Base-by-base conservation (phyloP, 2,329 filamentous ascomycete genomes). In the Ophiocordyceps camponoti-floridani region DNA sequence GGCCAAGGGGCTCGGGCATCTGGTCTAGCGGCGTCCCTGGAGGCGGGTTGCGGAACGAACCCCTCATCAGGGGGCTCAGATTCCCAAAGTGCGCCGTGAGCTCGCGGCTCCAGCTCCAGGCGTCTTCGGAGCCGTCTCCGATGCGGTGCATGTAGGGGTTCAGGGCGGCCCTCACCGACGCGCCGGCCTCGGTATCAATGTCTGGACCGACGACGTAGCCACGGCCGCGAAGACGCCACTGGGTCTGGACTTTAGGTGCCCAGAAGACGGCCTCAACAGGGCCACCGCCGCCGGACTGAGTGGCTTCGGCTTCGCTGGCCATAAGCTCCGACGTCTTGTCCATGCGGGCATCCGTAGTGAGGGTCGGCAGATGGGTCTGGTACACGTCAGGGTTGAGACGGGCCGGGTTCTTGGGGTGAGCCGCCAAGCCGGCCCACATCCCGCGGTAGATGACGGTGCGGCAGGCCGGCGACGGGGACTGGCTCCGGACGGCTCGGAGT, bases 271-370 rank as follows among this genome's bases (percentile, higher is more conserved):
- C 84, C 63, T 95, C 89, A n/a, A 89, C 76, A 3, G 73, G 70
- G 1, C 77, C 77, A 37, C 85, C 78, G 33, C 79, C 72, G 10
- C 78, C 78, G 49, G 45, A 76, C 66, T 52, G 50, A 14, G 43
- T 45, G 18, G 48, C 62, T 57, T 43, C 67, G 66, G 53, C 65
- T 63, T 35, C 69, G 63, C 69, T 5, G 6, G 63, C 65, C 49
- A 79, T 75, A 4, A 96, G 62, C 60, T 95, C 81, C 3, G 68
- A 66, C 0, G 82, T 69, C 67, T 96, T 96, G 47, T 79, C 73
- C 85, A 93, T 94, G 41, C 89, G 76, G 9, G 75, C 76, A 60
- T 96, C 91, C 0, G 87, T 94, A 1, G 89, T 94, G 55, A 95
- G 80, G 1, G 82, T 81, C 3, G 82, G 73, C 52, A 89, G 66